phyloP scores from a whole-genome alignment of 2,329 filamentous ascomycete genomes.

The Bipolaris bicolor region DNA sequence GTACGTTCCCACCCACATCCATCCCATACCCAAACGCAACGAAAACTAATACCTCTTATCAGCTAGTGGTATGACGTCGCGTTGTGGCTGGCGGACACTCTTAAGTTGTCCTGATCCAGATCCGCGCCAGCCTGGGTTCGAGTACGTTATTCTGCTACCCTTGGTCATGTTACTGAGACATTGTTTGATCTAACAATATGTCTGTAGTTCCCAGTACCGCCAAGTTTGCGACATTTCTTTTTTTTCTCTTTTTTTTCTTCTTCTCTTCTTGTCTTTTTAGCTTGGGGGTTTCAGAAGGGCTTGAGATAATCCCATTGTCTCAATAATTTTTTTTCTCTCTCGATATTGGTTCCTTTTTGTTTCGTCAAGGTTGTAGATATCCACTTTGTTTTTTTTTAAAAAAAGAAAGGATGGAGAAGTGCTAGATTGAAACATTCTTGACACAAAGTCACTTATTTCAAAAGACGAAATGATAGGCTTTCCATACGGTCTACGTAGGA shows the following conservation, averaged over 20 bases:
- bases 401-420: no score
- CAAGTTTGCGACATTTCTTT: slow-evolving; percentile 25
- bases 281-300: no score
- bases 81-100: slow-evolving; percentile 36
- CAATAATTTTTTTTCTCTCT: slow-evolving; percentile 14
- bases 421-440: background rate
- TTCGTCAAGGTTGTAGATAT: background rate
- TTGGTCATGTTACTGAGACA: slow-evolving; percentile 15
- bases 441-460: background rate
- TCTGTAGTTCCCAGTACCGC: slow-evolving; percentile 37
- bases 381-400: background rate
- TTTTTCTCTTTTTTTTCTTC: slow-evolving; percentile 8
- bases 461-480: background rate
- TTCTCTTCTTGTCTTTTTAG: background rate
- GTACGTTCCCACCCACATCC: background rate
- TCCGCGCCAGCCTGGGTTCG: slow-evolving; percentile 41
- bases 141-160: slow-evolving; percentile 21
- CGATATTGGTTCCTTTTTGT: background rate
- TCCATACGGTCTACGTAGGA: background rate
- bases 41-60: background rate
- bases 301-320: no score
- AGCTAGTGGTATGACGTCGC: slow-evolving; percentile 41
- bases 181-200: slow-evolving; percentile 13
- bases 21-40: background rate
- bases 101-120: slow-evolving; percentile 22